Percentiles rank a stretch among this genome's conserved stretches.
Conservation (phyloP, 2,329 filamentous ascomycete genomes). For the Parascedosporium putredinis region DNA sequence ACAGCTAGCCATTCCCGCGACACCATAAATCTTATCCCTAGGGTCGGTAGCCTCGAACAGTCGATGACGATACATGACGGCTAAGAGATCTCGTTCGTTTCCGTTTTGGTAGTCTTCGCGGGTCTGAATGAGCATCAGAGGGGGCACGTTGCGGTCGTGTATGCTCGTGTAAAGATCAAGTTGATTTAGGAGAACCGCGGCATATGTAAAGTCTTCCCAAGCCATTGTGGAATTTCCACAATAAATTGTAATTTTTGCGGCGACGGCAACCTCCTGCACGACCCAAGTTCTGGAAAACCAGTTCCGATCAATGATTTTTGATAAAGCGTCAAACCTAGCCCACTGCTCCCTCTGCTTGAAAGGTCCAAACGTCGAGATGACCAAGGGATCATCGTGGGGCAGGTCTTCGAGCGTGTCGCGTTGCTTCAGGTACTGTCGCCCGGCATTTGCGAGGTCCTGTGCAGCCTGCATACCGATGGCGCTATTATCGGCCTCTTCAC, state of each 20-base stretch:
- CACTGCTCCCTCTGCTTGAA: not conserved
- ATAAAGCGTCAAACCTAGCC: not conserved
- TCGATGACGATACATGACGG: not conserved
- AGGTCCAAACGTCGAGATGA: not conserved
- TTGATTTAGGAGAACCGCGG: not conserved
- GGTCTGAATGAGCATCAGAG: not conserved
- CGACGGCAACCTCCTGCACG: not conserved
- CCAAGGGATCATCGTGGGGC: not conserved
- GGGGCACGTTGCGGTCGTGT: not conserved
- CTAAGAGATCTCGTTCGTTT: not conserved
- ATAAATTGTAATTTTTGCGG: not conserved
- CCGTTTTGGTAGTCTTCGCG: not conserved
- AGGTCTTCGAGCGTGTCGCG: not conserved
- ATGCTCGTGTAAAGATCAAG: not conserved
- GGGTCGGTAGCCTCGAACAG: not conserved
- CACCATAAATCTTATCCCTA: not conserved
- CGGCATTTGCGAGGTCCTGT: not conserved
- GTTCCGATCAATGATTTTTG: not conserved
- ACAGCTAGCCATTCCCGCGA: not conserved
- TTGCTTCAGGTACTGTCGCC: not conserved
- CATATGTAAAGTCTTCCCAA: not conserved
- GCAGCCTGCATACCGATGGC: slow-evolving; percentile 8
- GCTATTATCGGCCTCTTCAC: slow-evolving; percentile 5
- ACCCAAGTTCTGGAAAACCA: not conserved
- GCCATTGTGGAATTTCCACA: not conserved